A percentile compares a stretch with the other conserved stretches of the same genome.
Evolutionary conservation across 73 alveolate species (phyloP).

Genomic region (Uronychia binucleata): DNA sequence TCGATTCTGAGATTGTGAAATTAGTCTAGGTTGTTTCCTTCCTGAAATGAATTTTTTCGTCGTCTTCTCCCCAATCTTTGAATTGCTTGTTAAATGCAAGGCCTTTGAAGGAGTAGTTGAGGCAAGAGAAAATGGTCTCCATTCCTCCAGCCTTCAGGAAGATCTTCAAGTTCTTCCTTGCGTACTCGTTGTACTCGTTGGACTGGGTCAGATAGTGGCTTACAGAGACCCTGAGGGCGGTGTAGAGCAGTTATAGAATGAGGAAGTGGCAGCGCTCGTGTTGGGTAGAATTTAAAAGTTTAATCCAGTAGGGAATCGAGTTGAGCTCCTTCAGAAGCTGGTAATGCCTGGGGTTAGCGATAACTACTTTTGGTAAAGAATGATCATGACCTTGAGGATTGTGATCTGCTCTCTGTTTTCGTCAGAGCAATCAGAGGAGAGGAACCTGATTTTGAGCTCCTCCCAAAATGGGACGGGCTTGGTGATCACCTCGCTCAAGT

Average conservation of each 20-base stretch:
- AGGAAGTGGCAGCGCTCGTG: constrained; percentile 47
- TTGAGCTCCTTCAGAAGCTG: constrained; percentile 37
- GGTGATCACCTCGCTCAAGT: constrained; percentile 20
- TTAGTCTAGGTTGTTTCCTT: not conserved
- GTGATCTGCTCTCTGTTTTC: constrained; percentile 24
- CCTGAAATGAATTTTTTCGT: not conserved
- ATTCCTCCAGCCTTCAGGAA: constrained; percentile 30
- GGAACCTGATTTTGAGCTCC: constrained; percentile 36
- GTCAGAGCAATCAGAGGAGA: constrained; percentile 11
- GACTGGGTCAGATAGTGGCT: too few species aligned
- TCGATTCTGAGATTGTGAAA: too few species aligned
- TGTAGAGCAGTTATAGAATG: constrained; percentile 14
- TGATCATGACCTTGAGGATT: constrained; percentile 34
- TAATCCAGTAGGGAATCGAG: constrained; percentile 38
- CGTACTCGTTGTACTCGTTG: constrained; percentile 10
- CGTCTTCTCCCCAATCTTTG: too few species aligned
- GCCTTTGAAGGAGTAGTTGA: not conserved
- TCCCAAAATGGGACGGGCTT: constrained; percentile 46
- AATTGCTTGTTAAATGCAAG: too few species aligned
- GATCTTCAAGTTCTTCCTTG: constrained; percentile 30
- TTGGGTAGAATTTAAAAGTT: constrained; percentile 19
- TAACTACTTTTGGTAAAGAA: constrained; percentile 33
- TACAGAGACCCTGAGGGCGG: constrained; percentile 16
- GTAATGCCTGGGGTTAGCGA: too few species aligned
- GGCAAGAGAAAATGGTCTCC: not conserved